Evolutionary conservation across 768 basidiomycete species (phyloP).

Genomic region (Inosperma sp.): DNA sequence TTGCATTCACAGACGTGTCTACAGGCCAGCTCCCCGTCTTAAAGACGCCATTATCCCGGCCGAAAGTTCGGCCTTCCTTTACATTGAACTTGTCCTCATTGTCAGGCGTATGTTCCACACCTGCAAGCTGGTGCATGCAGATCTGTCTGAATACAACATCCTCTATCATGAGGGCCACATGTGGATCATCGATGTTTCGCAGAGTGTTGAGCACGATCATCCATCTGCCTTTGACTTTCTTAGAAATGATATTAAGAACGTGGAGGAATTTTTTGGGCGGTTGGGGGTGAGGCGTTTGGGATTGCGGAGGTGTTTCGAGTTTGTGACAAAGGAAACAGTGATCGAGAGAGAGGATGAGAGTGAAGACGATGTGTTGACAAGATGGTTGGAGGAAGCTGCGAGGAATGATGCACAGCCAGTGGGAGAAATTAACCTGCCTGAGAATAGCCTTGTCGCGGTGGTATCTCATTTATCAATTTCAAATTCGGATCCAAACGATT

Average conservation of each 20-base stretch:
- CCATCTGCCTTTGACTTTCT: conserved; percentile 96
- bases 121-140: conserved; percentile 95
- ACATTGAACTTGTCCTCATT: conserved; percentile 72
- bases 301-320: conserved; percentile 80
- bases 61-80: conserved; percentile 54
- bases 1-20: not conserved
- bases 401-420: conserved; percentile 14
- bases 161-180: conserved; percentile 79
- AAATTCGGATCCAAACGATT: conserved; percentile 12
- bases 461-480: conserved; percentile 8
- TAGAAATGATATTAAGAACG: conserved; percentile 84
- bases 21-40: conserved; percentile 86
- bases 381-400: conserved; percentile 43
- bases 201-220: conserved; percentile 98
- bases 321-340: conserved; percentile 62
- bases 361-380: conserved; percentile 35
- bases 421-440: too few relatives aligned
- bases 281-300: conserved; percentile 75
- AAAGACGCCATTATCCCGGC: conserved; percentile 72
- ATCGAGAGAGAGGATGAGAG: conserved; percentile 28
- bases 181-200: conserved; percentile 96
- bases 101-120: conserved; percentile 82
- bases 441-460: not conserved
- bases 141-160: conserved; percentile 97
- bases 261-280: conserved; percentile 86